Conservation (phyloP, 129 eudicot genomes). For the Flaveria sonorensis region DNA sequence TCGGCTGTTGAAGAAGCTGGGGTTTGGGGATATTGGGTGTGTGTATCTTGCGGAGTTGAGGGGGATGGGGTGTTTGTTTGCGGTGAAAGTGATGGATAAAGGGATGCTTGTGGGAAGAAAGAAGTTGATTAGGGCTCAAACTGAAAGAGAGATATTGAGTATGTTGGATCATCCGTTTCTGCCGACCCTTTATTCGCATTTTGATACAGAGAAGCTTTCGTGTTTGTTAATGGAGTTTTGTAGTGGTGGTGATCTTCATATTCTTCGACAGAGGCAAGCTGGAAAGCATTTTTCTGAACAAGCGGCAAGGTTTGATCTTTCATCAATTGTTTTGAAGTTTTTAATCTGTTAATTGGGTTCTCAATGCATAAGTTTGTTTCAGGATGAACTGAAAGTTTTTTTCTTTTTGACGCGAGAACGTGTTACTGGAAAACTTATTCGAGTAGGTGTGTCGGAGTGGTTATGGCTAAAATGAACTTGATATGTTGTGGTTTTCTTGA, state of each 20-base stretch:
- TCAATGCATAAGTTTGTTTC: neutral
- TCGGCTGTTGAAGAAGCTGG: slow-evolving; percentile 87
- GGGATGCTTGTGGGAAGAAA: slow-evolving; percentile 87
- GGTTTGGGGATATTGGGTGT: slow-evolving; percentile 98
- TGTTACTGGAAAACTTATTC: too few species aligned
- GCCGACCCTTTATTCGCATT: slow-evolving; percentile 88
- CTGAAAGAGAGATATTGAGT: slow-evolving; percentile 85
- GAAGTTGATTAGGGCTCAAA: slow-evolving; percentile 84
- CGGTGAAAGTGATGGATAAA: slow-evolving; percentile 95
- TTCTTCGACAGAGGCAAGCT: slow-evolving; percentile 81
- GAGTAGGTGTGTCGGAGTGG: too few species aligned
- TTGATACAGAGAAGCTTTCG: slow-evolving; percentile 88
- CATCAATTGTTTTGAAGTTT: neutral
- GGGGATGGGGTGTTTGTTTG: slow-evolving; percentile 78
- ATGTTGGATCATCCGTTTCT: slow-evolving; percentile 95
- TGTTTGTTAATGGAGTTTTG: slow-evolving; percentile 96
- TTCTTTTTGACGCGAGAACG: too few species aligned
- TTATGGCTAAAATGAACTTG: too few species aligned
- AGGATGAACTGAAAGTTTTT: too few species aligned
- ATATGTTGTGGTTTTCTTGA: neutral
- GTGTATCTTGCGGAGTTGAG: slow-evolving; percentile 93
- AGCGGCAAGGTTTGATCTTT: slow-evolving; percentile 78
- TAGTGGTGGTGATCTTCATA: slow-evolving; percentile 94
- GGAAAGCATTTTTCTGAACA: slow-evolving; percentile 81
- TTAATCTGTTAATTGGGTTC: slow-evolving; percentile 4